A percentile compares a stretch with the other conserved stretches of the same genome.
Evolutionary conservation across 208 protist species (phyloP).

Genomic region (Entamoeba nuttalli): DNA sequence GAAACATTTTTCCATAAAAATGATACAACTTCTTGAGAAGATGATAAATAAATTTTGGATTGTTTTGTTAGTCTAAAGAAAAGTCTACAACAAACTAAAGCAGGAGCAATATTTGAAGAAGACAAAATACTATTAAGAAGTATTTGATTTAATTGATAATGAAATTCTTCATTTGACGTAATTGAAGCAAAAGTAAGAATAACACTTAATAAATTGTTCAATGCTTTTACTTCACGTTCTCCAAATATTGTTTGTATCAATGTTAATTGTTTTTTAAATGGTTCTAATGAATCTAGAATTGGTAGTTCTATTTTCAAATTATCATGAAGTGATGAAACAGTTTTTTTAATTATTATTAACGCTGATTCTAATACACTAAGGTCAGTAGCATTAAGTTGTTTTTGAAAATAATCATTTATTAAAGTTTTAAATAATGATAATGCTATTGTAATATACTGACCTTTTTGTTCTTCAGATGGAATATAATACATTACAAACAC

Average conservation of each 20-base stretch:
- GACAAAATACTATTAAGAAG: neutral
- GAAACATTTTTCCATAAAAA: neutral
- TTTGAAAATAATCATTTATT: neutral
- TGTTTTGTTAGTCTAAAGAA: neutral
- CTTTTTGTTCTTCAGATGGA: neutral
- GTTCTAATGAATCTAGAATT: neutral
- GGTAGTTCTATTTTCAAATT: neutral
- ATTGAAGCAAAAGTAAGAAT: neutral
- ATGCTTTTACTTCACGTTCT: neutral
- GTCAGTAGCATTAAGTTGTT: neutral
- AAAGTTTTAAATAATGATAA: neutral
- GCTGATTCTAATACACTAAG: neutral
- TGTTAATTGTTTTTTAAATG: neutral
- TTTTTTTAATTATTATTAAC: neutral
- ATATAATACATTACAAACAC: neutral
- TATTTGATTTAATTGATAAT: neutral
- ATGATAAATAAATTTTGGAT: neutral
- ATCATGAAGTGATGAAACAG: neutral
- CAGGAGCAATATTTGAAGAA: neutral
- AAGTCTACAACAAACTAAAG: neutral
- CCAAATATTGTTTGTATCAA: neutral
- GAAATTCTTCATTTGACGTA: neutral
- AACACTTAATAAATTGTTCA: neutral
- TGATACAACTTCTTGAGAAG: neutral
- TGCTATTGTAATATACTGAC: neutral